Percentiles rank a stretch among this genome's conserved stretches.
These are phyloP conservation scores for Starmera pachycereana DNA, from an alignment of 805 yeast genomes.

Conservation along the genomic window DNA sequence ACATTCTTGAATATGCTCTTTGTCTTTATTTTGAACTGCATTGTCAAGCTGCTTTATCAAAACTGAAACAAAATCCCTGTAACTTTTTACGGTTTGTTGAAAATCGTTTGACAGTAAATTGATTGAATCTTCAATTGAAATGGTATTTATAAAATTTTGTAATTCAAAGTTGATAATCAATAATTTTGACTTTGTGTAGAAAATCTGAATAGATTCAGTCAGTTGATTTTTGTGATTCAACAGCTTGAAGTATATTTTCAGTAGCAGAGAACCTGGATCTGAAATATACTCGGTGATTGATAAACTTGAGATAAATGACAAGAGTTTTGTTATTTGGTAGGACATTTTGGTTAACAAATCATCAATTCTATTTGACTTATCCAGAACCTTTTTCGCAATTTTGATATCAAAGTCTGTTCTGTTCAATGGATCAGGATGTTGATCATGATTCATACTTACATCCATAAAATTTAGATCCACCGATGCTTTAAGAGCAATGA, in stretches of 20 bases:
- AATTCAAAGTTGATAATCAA: constrained; percentile 56
- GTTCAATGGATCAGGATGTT: neutral
- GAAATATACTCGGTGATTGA: constrained; percentile 13
- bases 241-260: constrained; percentile 21
- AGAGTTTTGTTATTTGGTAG: constrained; percentile 39
- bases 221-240: constrained; percentile 41
- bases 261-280: constrained; percentile 14
- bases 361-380: constrained; percentile 36
- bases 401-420: constrained; percentile 37
- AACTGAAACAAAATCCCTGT: constrained; percentile 48
- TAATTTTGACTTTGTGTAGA: constrained; percentile 56
- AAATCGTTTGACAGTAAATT: constrained; percentile 21
- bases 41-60: constrained; percentile 46
- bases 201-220: constrained; percentile 41
- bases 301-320: constrained; percentile 24
- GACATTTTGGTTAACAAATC: constrained; percentile 28
- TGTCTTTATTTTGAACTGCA: constrained; percentile 43
- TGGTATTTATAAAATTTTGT: constrained; percentile 27
- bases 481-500: constrained; percentile 19
- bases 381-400: constrained; percentile 43
- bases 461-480: constrained; percentile 18
- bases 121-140: constrained; percentile 10
- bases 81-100: constrained; percentile 35
- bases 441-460: constrained; percentile 1
- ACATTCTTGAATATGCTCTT: constrained; percentile 53